Evolutionary conservation across 2,329 filamentous ascomycete genomes (phyloP), one percentile per base, ranked within the genome.

Genomic region (Leptographium wingfieldii): DNA sequence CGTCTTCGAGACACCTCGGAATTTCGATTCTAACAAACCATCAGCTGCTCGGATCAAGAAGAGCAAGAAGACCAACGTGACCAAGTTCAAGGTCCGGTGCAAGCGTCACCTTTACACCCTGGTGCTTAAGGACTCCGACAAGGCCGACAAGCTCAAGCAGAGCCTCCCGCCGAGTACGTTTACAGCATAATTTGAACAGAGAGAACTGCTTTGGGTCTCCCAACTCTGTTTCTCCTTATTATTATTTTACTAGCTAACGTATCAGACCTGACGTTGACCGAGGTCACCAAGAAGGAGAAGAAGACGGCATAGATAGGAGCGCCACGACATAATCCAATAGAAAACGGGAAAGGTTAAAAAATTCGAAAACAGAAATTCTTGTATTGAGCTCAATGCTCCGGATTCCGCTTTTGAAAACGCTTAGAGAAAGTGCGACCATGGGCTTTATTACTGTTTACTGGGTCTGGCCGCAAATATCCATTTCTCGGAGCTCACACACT

Each of bases 41-140:
- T 52, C 71, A 92, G 88, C 88, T 78, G 88, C 88, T 74, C 86
- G 88, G 77, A 90, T 92, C 83, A 92, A 97, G 91, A 94, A 95
- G 85, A 95, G 87, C 86, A 87, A 86, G 79, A 86, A 88, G 80
- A 80, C 81, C 73, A 84, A 87, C 76, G 87, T 92, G 83, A 92
- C 94, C 87, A 99, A 99, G 88, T 97, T 99, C 91, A 99, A 99
- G 90, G 92, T 99, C 84, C 90, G 94, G 78, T 97, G 94, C 88
- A 83, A 90, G 76, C 85, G 86, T 73, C 86, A 94, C 83, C 83
- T 99, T 70, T 99, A 99, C 88, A 96, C 94, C 70, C 87, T 99
- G 71, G 89, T 95, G 76, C 87, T 99, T 73, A 96, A 96, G 86
- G 94, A 99, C 81, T 84, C 85, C 73, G 94, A 96, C 76, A 97